A percentile compares a stretch with the other conserved stretches of the same genome.
These are phyloP conservation scores for Arabidopsis suecica DNA, from an alignment of 345 rosid species.

Conservation along the genomic window DNA sequence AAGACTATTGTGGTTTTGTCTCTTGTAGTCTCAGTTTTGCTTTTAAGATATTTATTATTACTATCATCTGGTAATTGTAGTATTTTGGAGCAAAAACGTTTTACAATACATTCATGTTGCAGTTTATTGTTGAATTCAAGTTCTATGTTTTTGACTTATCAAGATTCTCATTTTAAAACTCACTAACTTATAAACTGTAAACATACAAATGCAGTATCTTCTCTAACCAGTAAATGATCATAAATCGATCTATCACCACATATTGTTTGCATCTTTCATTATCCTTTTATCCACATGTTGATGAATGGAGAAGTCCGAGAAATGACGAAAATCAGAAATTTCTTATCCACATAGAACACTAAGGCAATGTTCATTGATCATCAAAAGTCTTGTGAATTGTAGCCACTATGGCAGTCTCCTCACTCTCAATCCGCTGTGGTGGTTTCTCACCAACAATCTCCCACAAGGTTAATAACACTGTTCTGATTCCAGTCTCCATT, in stretches of 20 bases:
- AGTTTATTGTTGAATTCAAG: slow-evolving; percentile 12
- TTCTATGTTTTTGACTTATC: slow-evolving; percentile 6
- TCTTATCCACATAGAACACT: slow-evolving; percentile 33
- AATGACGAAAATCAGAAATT: background rate
- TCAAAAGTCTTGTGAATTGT: slow-evolving; percentile 18
- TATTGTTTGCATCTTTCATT: background rate
- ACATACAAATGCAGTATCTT: background rate
- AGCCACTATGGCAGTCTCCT: slow-evolving; percentile 58
- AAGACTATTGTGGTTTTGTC: slow-evolving; percentile 39
- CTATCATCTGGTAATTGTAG: slow-evolving; percentile 15
- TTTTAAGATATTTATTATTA: slow-evolving; percentile 27
- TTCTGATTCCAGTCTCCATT: background rate
- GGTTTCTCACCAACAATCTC: slow-evolving; percentile 49
- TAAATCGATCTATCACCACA: background rate
- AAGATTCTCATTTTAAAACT: background rate
- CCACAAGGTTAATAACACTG: slow-evolving; percentile 50
- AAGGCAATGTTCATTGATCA: slow-evolving; percentile 15
- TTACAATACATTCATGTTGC: slow-evolving; percentile 26
- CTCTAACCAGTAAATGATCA: background rate
- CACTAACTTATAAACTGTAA: background rate
- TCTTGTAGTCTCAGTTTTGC: slow-evolving; percentile 43
- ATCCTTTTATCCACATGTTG: slow-evolving; percentile 27
- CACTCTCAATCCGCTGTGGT: slow-evolving; percentile 54
- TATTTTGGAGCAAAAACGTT: slow-evolving; percentile 24
- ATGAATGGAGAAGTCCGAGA: background rate